Evolutionary conservation across 73 alveolate genomes (phyloP), one percentile per base, ranked within the genome.

Genomic region (Blepharisma stoltei): DNA sequence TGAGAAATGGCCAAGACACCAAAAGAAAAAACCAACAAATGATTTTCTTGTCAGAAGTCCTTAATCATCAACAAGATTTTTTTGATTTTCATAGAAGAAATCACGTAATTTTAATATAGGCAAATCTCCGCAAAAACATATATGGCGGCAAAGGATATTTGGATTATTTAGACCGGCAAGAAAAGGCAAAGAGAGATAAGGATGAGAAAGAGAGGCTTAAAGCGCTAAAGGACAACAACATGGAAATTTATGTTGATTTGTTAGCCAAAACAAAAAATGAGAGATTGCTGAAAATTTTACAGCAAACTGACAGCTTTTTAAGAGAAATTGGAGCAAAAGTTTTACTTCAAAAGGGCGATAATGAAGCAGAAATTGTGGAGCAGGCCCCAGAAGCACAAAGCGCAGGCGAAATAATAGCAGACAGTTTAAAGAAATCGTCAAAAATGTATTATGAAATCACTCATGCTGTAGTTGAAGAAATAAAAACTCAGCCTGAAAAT

Each of bases 291-390:
- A 93, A 96, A 76, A 90, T 97, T 77, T 89, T 97, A 78, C 91
- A 96, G 69, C 93, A 97, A 78, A 97, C 99, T 52, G 96, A 95
- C 80, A 88, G 92, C 78, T 95, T 94, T 67, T 78, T 97, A 67
- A 89, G 92, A 70, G 91, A 94, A 83, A 83, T 97, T n/a, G 99
- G 98, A 32, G 99, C 98, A 14, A 95, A 94, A 83, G 96, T 97
- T 20, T 83, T 87, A 55, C 86, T 93, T 6, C 94, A 97, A 85
- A 97, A 97, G 76, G 91, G 89, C 6, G 94, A 89, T n/a, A 85
- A 80, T 37, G 86, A 73, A 6, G 71, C 50, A 9, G 60, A 38
- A 8, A 3, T 69, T 38, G 14, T 14, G 11, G 79, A 69, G n/a
- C 65, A 38, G 4, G 67, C 32, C 1, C 37, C 55, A 14, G 23